Percentiles rank a stretch among this genome's conserved stretches.
Conservation (phyloP, 805 yeast species). For the Myxozyma neotropica region DNA sequence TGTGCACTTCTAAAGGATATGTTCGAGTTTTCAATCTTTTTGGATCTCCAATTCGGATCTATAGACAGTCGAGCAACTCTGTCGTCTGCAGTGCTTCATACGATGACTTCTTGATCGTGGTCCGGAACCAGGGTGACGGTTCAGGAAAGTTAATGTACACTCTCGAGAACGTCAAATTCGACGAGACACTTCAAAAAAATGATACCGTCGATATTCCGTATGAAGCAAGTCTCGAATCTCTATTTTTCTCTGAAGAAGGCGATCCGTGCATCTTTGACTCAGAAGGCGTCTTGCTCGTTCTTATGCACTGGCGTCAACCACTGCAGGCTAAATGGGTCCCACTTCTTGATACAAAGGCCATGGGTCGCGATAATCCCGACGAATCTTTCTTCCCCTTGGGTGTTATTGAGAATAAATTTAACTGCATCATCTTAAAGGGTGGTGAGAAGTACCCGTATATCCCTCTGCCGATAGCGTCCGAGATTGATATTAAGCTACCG, state of each 20-base stretch:
- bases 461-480: constrained; percentile 84
- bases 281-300: constrained; percentile 68
- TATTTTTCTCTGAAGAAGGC: constrained; percentile 85
- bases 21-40: constrained; percentile 67
- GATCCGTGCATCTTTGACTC: constrained; percentile 89
- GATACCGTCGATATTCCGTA: constrained; percentile 45
- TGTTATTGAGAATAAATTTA: constrained; percentile 61
- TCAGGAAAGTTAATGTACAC: constrained; percentile 49
- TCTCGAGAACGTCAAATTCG: constrained; percentile 50
- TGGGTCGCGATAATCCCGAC: constrained; percentile 51
- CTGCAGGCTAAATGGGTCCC: constrained; percentile 88
- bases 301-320: constrained; percentile 77
- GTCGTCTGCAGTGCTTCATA: constrained; percentile 72
- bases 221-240: constrained; percentile 52
- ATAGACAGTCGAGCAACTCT: constrained; percentile 64
- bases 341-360: constrained; percentile 59
- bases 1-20: constrained; percentile 77
- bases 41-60: constrained; percentile 70
- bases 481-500: constrained; percentile 71
- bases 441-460: constrained; percentile 67
- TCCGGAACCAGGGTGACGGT: constrained; percentile 47
- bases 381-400: constrained; percentile 90
- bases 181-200: constrained; percentile 44
- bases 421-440: constrained; percentile 69
- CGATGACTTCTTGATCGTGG: constrained; percentile 56